These are phyloP conservation scores for Neofusicoccum umdonicola DNA, from an alignment of 2,329 filamentous ascomycete species.

Conservation along the genomic window DNA sequence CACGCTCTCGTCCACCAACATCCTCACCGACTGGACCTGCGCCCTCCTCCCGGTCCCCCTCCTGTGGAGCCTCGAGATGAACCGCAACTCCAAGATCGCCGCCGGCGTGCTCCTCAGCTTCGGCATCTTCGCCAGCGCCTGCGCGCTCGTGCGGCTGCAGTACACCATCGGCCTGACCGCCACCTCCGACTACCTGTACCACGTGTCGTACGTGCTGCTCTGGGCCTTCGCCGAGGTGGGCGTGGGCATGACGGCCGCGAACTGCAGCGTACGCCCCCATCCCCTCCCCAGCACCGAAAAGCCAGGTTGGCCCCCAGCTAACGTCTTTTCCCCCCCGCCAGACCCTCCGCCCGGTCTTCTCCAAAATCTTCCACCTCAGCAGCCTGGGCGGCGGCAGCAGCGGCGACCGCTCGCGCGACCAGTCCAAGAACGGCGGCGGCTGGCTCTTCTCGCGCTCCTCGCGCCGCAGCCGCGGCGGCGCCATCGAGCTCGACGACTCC, in stretches of 20 bases:
- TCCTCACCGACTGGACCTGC: constrained; percentile 36
- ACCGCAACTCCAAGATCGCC: constrained; percentile 24
- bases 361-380: not conserved
- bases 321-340: not conserved
- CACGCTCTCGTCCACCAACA: constrained; percentile 30
- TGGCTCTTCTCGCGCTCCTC: not conserved
- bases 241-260: constrained; percentile 34
- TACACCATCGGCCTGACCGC: constrained; percentile 36
- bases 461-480: not conserved
- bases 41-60: constrained; percentile 29
- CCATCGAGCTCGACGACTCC: not conserved
- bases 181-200: constrained; percentile 30
- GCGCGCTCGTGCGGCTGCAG: constrained; percentile 31
- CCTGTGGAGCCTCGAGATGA: constrained; percentile 26
- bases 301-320: no score
- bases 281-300: no score
- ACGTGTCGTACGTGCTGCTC: constrained; percentile 32
- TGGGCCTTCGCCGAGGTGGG: constrained; percentile 38
- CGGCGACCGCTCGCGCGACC: no score
- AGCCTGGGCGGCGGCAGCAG: not conserved
- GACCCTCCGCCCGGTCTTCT: not conserved
- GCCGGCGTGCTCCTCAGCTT: constrained; percentile 22
- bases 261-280: constrained; percentile 12
- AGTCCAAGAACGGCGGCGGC: not conserved
- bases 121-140: constrained; percentile 29